phyloP scores from a whole-genome alignment of 1,139 yeast species.

The Petasospora rhodanensis region DNA sequence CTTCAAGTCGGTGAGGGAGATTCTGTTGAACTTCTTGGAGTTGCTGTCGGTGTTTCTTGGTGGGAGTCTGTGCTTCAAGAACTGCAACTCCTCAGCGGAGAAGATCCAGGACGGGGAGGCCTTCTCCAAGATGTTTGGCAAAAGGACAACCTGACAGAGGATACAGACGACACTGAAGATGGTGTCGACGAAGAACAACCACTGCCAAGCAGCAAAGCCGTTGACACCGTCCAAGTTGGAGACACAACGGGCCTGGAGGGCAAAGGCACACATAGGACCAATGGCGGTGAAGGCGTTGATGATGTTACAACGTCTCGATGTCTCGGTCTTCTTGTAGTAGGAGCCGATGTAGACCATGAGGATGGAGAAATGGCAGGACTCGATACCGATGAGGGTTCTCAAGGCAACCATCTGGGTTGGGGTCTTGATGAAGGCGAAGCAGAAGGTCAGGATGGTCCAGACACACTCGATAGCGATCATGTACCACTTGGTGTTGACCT shows the following conservation, averaged over 20 bases:
- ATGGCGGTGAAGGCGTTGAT: slow-evolving; percentile 56
- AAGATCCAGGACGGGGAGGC: slow-evolving; percentile 36
- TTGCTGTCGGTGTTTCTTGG: slow-evolving; percentile 25
- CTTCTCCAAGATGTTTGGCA: slow-evolving; percentile 55
- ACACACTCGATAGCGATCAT: slow-evolving; percentile 19
- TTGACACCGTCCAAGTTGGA: slow-evolving; percentile 39
- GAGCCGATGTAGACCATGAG: slow-evolving; percentile 26
- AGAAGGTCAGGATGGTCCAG: slow-evolving; percentile 50
- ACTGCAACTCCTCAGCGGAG: slow-evolving; percentile 33
- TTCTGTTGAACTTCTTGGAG: slow-evolving; percentile 2
- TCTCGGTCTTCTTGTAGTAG: slow-evolving; percentile 27
- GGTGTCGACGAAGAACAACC: slow-evolving; percentile 64
- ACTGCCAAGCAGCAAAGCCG: slow-evolving; percentile 71
- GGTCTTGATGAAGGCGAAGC: slow-evolving; percentile 43
- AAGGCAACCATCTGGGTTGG: slow-evolving; percentile 45
- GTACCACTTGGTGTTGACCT: slow-evolving; percentile 16
- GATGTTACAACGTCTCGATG: slow-evolving; percentile 27
- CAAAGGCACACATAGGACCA: slow-evolving; percentile 49
- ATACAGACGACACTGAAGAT: slow-evolving; percentile 47
- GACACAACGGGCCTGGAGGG: slow-evolving; percentile 50
- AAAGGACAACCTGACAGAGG: slow-evolving; percentile 45
- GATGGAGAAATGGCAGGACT: slow-evolving; percentile 26
- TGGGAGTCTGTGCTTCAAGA: slow-evolving; percentile 35
- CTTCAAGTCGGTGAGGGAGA: slow-evolving; percentile 31
- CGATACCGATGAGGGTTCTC: slow-evolving; percentile 33